Evolutionary conservation across 192 early-diverging fungal species (phyloP).

Genomic region (Coemansia reversa): DNA sequence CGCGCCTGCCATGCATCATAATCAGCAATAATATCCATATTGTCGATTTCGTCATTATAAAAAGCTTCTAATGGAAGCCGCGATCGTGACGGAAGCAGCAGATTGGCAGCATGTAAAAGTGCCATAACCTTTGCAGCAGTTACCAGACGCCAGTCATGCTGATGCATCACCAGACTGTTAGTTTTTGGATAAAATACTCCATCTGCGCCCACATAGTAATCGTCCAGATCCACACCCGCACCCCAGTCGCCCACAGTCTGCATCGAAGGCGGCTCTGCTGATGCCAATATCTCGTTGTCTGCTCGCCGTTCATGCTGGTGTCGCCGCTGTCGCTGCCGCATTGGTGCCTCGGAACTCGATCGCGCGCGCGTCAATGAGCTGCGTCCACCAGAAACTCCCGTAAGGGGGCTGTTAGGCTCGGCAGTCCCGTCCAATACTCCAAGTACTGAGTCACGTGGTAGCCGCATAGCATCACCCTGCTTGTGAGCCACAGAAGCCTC

Average conservation of each 20-base stretch:
- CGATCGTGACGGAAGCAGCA: conserved; percentile 45
- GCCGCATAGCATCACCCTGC: conserved; percentile 15
- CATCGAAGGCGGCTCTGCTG: conserved; percentile 6
- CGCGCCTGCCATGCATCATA: conserved; percentile 74
- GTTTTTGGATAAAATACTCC: conserved; percentile 53
- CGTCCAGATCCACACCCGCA: conserved; percentile 33
- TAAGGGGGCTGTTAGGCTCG: conserved; percentile 26
- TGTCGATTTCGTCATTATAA: conserved; percentile 80
- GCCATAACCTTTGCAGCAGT: conserved; percentile 89
- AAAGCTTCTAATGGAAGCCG: conserved; percentile 70
- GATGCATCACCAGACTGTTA: conserved; percentile 58
- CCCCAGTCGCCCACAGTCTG: conserved; percentile 26
- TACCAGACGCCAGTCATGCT: conserved; percentile 80
- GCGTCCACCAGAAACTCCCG: conserved; percentile 6
- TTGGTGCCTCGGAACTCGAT: conserved; percentile 44
- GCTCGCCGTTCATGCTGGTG: not conserved
- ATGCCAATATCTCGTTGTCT: not conserved
- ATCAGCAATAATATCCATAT: conserved; percentile 68
- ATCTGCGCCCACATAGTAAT: conserved; percentile 52
- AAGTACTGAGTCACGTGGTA: conserved; percentile 26
- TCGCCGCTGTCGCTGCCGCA: conserved; percentile 12
- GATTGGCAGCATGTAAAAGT: conserved; percentile 78
- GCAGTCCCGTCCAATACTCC: conserved; percentile 48
- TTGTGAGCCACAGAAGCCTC: not conserved
- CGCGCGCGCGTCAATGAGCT: conserved; percentile 40